Percentiles rank a stretch among this genome's conserved stretches.
These are phyloP conservation scores for Euphorbia celastroides DNA, from an alignment of 441 rosid species.

Conservation along the genomic window DNA sequence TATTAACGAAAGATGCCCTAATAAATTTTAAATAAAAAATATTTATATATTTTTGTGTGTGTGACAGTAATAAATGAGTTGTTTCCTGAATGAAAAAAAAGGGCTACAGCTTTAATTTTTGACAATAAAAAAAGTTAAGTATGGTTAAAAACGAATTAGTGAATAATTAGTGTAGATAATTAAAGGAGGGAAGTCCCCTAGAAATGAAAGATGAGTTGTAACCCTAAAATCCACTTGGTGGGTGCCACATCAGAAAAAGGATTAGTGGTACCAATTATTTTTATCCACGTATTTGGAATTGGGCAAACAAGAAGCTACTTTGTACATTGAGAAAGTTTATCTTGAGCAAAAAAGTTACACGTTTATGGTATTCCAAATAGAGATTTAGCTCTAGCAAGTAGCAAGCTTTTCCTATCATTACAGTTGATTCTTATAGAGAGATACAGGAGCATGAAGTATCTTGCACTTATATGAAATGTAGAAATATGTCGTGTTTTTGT, in stretches of 20 bases:
- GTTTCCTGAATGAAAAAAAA: too few relatives aligned
- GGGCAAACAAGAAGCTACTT: constrained; percentile 29
- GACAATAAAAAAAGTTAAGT: too few relatives aligned
- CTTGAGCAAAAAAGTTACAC: constrained; percentile 21
- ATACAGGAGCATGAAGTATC: too few relatives aligned
- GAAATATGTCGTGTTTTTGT: too few relatives aligned
- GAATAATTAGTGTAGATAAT: not conserved
- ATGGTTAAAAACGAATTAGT: not conserved
- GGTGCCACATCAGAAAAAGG: constrained; percentile 60
- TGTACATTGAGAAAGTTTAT: constrained; percentile 9
- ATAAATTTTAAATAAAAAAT: too few relatives aligned
- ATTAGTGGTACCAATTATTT: constrained; percentile 18
- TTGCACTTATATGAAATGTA: too few relatives aligned
- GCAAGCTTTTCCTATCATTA: not conserved
- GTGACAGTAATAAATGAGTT: too few relatives aligned
- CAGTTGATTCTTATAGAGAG: too few relatives aligned
- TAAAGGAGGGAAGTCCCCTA: not conserved
- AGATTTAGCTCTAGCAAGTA: not conserved
- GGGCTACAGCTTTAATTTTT: too few relatives aligned
- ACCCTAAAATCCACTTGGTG: constrained; percentile 56
- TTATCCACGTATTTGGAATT: constrained; percentile 28
- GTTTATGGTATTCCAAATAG: not conserved
- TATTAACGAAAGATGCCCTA: too few relatives aligned
- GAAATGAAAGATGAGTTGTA: constrained; percentile 39
- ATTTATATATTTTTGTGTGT: too few relatives aligned